A percentile compares a stretch with the other conserved stretches of the same genome.
Conservation (phyloP, 176 grass and related monocot genomes). For the Rhipidocladum racemiflorum region DNA sequence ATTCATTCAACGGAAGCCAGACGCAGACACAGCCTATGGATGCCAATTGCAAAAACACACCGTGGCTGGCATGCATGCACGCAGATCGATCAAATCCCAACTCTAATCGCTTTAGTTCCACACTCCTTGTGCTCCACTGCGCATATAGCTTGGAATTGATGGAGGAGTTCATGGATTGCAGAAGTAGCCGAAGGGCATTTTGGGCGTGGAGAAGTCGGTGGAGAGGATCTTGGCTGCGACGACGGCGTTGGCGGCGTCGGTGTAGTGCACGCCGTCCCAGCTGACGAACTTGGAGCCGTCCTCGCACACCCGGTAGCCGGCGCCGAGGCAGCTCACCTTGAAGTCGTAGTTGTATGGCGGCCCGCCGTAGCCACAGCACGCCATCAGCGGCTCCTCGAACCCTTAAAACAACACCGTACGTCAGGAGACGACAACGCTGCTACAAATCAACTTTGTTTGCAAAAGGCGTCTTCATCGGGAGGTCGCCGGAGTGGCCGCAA, state of each 20-base stretch:
- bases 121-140: no score
- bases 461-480: background rate
- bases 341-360: constrained; percentile 67
- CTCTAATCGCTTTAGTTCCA: no score
- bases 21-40: no score
- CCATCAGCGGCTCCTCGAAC: constrained; percentile 60
- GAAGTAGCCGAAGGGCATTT: constrained; percentile 57
- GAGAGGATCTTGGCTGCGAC: constrained; percentile 68
- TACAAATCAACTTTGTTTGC: no score
- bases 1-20: no score
- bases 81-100: no score
- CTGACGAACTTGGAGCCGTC: constrained; percentile 60
- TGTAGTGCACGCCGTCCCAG: constrained; percentile 93
- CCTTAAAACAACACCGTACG: constrained; percentile 27
- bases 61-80: no score
- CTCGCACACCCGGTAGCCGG: constrained; percentile 47
- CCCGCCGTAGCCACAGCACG: constrained; percentile 62
- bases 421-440: background rate
- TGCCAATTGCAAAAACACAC: no score
- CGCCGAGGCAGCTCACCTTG: constrained; percentile 43
- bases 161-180: constrained; percentile 27
- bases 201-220: constrained; percentile 57
- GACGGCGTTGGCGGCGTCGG: constrained; percentile 66
- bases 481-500: background rate
- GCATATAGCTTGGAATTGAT: background rate